A percentile compares a stretch with the other conserved stretches of the same genome.
These are phyloP conservation scores for Nigrograna mackinnonii DNA, from an alignment of 2,329 filamentous ascomycete species.

Conservation along the genomic window DNA sequence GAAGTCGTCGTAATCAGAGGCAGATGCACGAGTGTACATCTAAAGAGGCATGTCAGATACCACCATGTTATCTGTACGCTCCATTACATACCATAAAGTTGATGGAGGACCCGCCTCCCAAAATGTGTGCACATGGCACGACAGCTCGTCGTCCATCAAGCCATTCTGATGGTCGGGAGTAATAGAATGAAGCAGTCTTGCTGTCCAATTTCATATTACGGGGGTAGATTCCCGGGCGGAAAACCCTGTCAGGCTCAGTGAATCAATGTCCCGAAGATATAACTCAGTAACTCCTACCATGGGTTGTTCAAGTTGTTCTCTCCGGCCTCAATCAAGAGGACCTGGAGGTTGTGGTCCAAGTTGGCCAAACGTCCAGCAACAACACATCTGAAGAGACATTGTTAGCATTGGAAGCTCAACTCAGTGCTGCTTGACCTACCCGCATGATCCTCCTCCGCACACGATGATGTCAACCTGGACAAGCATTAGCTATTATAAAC, in stretches of 20 bases:
- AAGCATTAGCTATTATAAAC: constrained; percentile 15
- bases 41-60: constrained; percentile 25
- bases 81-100: constrained; percentile 70
- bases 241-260: too few species aligned
- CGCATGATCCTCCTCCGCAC: constrained; percentile 72
- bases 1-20: constrained; percentile 78
- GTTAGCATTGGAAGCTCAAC: too few species aligned
- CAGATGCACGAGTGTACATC: constrained; percentile 75
- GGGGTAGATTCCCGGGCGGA: constrained; percentile 76
- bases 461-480: constrained; percentile 73
- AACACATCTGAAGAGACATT: constrained; percentile 43
- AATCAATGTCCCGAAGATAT: background rate
- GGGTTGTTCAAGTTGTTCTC: constrained; percentile 78
- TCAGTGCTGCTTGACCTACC: constrained; percentile 53
- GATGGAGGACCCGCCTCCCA: constrained; percentile 74
- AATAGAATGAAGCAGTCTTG: constrained; percentile 81
- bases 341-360: constrained; percentile 72
- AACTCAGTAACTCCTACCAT: too few species aligned
- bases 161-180: constrained; percentile 74
- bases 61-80: too few species aligned
- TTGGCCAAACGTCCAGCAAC: constrained; percentile 67
- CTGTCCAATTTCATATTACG: constrained; percentile 79
- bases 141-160: constrained; percentile 72
- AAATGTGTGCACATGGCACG: constrained; percentile 73
- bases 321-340: constrained; percentile 71